Evolutionary conservation across 192 early-diverging fungal genomes (phyloP), one percentile per base, ranked within the genome.

Genomic region (Podila verticillata): DNA sequence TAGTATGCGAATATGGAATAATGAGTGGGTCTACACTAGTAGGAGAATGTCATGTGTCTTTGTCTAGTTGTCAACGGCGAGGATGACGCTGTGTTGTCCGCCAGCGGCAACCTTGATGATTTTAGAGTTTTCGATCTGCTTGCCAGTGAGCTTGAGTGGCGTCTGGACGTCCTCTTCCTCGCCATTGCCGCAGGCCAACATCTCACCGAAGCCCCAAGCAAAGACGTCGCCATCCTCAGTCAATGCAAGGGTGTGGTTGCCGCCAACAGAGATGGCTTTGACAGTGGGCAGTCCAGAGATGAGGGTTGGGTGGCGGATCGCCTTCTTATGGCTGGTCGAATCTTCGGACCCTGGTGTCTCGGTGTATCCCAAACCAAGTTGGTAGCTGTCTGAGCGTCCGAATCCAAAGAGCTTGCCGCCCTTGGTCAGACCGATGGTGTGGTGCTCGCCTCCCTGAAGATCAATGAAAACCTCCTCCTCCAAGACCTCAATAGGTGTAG

Each of bases 171-270:
- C 95, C 58, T 89, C 88, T 61, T 90, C 93, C 54, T 88, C 87
- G 30, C 89, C 92, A 66, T 94, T 97, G 31, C 92, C 92, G 35
- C 96, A 89, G 70, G 93, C 93, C 7, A 92, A 88, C 85, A 91
- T 91, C 61, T 95, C 94, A 48, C 94, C 95, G 73, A 92, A 97
- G n/a, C 97, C 97, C 96, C 97, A 98, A 12, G 92, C 82, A 70
- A 92, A 96, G 12, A 93, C 87, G 7, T 85, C 74, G 54, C 91
- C 91, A 39, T 89, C 88, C 39, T 68, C 44, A 1, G 87, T 86
- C 54, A 91, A 62, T 7, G 87, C 91, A 8, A 91, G 61, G 49
- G 84, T 90, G 68, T 91, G 89, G 73, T 90, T 88, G 44, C 86
- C 82, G 17, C 93, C 93, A 44, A 88, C 87, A 51, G 84, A 83